These are phyloP conservation scores for Clarireedia homoeocarpa DNA, from an alignment of 2,329 filamentous ascomycete species.

Conservation along the genomic window DNA sequence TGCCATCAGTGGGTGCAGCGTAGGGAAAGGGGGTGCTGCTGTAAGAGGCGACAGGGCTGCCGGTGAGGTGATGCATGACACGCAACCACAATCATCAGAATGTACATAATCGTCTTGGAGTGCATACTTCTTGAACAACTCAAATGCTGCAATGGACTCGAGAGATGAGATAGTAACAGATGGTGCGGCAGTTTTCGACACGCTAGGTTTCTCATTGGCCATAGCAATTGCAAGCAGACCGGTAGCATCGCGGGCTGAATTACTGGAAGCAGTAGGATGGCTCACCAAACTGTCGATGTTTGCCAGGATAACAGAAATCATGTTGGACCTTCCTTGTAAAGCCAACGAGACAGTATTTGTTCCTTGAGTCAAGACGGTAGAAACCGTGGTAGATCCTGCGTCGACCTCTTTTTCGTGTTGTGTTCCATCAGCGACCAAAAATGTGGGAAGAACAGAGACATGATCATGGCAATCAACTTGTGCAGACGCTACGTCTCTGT, in stretches of 20 bases:
- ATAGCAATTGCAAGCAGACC: conserved; percentile 7
- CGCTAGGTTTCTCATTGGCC: conserved; percentile 1
- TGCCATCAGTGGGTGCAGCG: neutral
- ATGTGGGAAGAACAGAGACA: neutral
- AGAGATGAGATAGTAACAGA: neutral
- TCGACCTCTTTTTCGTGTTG: neutral
- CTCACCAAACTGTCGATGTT: conserved; percentile 5
- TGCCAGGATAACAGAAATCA: conserved; percentile 5
- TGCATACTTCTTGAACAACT: conserved; percentile 4
- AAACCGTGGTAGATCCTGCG: conserved; percentile 2
- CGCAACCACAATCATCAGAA: conserved; percentile 2
- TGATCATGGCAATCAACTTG: neutral
- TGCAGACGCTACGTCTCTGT: neutral
- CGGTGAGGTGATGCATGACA: neutral
- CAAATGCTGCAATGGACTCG: conserved; percentile 3
- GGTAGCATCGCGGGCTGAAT: conserved; percentile 3
- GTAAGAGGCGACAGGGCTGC: neutral
- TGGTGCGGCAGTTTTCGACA: neutral
- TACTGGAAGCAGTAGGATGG: neutral
- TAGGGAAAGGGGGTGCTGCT: conserved; percentile 2
- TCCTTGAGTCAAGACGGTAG: conserved; percentile 4
- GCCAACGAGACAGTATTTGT: conserved; percentile 5
- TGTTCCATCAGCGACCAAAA: neutral
- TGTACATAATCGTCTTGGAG: neutral
- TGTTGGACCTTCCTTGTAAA: conserved; percentile 4